A percentile compares a stretch with the other conserved stretches of the same genome.
Evolutionary conservation across 2,329 filamentous ascomycete species (phyloP).

Genomic region (Hypoxylon sp.): DNA sequence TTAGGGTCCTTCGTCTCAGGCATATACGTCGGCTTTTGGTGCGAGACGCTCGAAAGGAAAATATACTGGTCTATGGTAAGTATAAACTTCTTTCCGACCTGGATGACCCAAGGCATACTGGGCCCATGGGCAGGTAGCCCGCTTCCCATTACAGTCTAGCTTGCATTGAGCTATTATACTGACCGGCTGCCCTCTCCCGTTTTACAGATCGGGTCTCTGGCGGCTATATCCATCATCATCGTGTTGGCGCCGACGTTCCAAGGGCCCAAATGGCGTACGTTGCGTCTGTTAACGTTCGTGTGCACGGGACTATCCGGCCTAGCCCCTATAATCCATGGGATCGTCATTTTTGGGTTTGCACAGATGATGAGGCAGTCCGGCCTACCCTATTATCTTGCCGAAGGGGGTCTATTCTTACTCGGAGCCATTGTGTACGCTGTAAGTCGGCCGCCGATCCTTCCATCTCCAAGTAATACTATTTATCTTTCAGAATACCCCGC

Average conservation of each 20-base stretch:
- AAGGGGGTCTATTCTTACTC: constrained; percentile 54
- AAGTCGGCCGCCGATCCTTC: constrained; percentile 41
- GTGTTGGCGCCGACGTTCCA: constrained; percentile 54
- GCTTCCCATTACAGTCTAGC: not conserved
- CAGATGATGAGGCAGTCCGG: constrained; percentile 57
- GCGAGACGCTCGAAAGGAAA: constrained; percentile 63
- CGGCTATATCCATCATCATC: constrained; percentile 52
- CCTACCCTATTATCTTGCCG: constrained; percentile 56
- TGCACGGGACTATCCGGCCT: constrained; percentile 56
- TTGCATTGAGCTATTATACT: constrained; percentile 4
- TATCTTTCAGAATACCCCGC: not conserved
- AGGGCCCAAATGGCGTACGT: constrained; percentile 53
- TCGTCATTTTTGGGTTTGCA: constrained; percentile 53
- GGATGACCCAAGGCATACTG: no score
- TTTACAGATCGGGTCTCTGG: constrained; percentile 53
- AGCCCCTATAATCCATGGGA: constrained; percentile 56
- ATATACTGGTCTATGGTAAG: constrained; percentile 74
- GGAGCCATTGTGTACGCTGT: constrained; percentile 57
- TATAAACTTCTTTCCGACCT: constrained; percentile 7
- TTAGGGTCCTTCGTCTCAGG: constrained; percentile 75
- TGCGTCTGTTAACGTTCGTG: constrained; percentile 55
- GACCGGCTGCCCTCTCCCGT: not conserved
- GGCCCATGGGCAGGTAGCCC: not conserved
- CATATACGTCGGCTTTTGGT: constrained; percentile 72
- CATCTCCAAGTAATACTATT: not conserved